Conservation (phyloP, 345 rosid genomes). For the Citrus australasica region DNA sequence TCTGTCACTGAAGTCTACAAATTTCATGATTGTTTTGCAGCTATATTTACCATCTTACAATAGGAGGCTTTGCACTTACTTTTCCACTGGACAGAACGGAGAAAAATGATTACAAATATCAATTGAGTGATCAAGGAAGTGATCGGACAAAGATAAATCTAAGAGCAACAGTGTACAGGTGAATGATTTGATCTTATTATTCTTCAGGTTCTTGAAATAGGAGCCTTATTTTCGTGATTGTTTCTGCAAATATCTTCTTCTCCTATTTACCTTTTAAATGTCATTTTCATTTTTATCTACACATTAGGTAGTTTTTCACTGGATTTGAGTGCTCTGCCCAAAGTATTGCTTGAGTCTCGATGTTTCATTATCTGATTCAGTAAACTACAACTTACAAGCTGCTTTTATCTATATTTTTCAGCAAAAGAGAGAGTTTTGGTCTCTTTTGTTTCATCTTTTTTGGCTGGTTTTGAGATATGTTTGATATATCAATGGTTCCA, state of each 20-base stretch:
- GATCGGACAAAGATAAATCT: conserved; percentile 59
- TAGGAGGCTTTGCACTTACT: conserved; percentile 67
- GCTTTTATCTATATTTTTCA: background rate
- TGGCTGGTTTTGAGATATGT: background rate
- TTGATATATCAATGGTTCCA: background rate
- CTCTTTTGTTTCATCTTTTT: background rate
- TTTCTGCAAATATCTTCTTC: background rate
- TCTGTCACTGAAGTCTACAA: background rate
- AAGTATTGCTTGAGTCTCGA: background rate
- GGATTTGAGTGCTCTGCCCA: background rate
- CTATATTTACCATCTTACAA: conserved; percentile 62
- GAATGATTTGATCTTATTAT: conserved; percentile 3
- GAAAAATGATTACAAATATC: conserved; percentile 9
- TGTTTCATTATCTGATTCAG: background rate
- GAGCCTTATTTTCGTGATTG: background rate
- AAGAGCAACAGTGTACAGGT: conserved; percentile 63
- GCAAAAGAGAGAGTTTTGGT: background rate
- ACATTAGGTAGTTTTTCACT: too few relatives aligned
- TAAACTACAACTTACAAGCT: background rate
- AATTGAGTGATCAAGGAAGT: conserved; percentile 23
- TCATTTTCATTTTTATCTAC: background rate
- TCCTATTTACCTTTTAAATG: background rate
- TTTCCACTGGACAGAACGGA: conserved; percentile 40
- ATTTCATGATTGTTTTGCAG: conserved; percentile 30
- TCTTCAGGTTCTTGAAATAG: background rate